Conservation (phyloP, 345 rosid species). For the Ricinus communis region DNA sequence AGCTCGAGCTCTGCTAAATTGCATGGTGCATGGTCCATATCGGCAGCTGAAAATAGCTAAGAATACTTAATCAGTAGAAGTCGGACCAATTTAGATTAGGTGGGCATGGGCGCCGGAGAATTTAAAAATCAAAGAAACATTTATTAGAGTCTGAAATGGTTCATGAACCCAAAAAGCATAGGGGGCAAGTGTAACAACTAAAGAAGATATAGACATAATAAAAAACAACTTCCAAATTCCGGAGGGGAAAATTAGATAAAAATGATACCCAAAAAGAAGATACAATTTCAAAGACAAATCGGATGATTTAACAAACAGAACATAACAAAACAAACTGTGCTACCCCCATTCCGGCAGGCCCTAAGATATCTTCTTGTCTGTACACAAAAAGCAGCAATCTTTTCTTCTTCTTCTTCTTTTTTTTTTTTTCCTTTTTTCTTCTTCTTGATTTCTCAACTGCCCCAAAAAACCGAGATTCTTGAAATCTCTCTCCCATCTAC, state of each 20-base stretch:
- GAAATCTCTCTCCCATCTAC: constrained; percentile 25
- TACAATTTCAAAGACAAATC: constrained; percentile 16
- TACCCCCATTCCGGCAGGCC: constrained; percentile 36
- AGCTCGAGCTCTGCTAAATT: too few species aligned
- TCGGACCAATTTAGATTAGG: too few species aligned
- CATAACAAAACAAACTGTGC: constrained; percentile 28
- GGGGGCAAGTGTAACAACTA: too few species aligned
- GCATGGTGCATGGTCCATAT: too few species aligned
- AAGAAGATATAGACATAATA: not conserved
- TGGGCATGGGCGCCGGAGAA: too few species aligned
- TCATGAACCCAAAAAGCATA: too few species aligned
- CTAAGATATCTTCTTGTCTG: constrained; percentile 20
- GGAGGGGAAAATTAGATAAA: constrained; percentile 4
- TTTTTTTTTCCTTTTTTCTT: not conserved
- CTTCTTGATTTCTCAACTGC: not conserved
- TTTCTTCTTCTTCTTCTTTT: too few species aligned
- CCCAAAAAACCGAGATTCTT: constrained; percentile 34
- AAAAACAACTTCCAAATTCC: constrained; percentile 5
- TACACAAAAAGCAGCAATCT: too few species aligned
- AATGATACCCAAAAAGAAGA: not conserved
- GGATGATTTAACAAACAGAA: not conserved
- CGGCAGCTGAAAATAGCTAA: too few species aligned
- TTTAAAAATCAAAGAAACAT: too few species aligned
- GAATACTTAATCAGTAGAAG: too few species aligned
- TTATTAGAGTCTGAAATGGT: too few species aligned